Conservation (phyloP, 768 basidiomycete genomes). For the Mycena metata region DNA sequence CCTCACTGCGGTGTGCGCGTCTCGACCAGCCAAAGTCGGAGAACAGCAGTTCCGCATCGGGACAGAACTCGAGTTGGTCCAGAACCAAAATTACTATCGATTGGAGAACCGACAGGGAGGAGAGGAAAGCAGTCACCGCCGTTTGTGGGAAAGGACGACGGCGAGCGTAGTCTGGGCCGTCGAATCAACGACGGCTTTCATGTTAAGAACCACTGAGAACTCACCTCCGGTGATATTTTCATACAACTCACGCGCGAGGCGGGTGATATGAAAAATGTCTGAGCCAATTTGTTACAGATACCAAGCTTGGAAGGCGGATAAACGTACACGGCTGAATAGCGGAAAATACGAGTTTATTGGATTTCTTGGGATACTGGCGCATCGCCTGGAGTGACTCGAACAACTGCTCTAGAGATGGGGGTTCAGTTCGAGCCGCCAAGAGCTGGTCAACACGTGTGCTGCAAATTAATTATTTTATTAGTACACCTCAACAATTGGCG, state of each 20-base stretch:
- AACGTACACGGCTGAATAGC: conserved; percentile 13
- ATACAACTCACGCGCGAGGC: conserved; percentile 29
- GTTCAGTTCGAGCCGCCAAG: conserved; percentile 12
- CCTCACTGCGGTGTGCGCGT: neutral
- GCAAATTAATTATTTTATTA: neutral
- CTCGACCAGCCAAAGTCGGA: neutral
- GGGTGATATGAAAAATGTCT: conserved; percentile 22
- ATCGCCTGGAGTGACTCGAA: conserved; percentile 9
- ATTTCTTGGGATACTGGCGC: conserved; percentile 1
- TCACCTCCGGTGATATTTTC: conserved; percentile 32
- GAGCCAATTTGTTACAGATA: neutral
- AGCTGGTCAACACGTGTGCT: conserved; percentile 29
- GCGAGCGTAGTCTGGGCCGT: conserved; percentile 21
- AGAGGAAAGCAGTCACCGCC: conserved; percentile 19
- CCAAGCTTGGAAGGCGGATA: neutral
- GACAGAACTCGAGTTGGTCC: neutral
- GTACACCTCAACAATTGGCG: too few relatives aligned
- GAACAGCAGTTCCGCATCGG: neutral
- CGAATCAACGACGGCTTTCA: neutral
- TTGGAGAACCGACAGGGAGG: conserved; percentile 21
- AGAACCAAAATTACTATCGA: conserved; percentile 22
- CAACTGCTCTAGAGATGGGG: conserved; percentile 13
- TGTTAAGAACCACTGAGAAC: neutral
- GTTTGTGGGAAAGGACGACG: conserved; percentile 22
- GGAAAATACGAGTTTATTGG: neutral